Evolutionary conservation across 1,284 basidiomycete species (phyloP), one percentile per base, ranked within the genome.

Genomic region (Thelephora terrestris): DNA sequence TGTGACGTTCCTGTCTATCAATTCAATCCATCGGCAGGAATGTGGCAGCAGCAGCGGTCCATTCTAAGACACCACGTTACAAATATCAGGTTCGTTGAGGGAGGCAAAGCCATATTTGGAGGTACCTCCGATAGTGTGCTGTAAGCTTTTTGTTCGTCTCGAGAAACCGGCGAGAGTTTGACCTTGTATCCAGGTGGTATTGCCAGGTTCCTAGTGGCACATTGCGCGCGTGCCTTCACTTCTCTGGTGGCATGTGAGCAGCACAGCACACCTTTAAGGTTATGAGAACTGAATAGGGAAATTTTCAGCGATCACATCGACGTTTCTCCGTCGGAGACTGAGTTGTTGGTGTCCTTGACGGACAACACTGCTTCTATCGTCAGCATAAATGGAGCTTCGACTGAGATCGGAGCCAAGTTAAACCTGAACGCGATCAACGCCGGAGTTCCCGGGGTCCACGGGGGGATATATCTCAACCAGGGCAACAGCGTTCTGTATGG

Each of bases 81-180:
- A 4, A 69, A 73, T 3, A 70, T 84, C 50, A 70, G 68, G 53
- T 83, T 84, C 56, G 67, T 80, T 3, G 71, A 78, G 25, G 76
- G 75, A 34, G 81, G 81, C 2, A 66, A 70, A 37, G 76, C 76
- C 37, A 62, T 84, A 46, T 62, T 84, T n/a, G 81, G 81, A 1
- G 81, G 79, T 2, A 81, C 80, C 21, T 70, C 69, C 44, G 80
- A 84, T 55, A 80, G 81, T n/a, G 75, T 78, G 18, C 54, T 84
- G 80, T 83, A 57, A 57, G 76, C 63, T 39, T 32, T 51, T 25
- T 29, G 21, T 20, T 48, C 45, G 45, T 40, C 29, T 42, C 17
- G 9, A 17, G 23, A 20, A 18, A 50, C 51, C 24, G 36, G 47
- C 49, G 38, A 54, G 63, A 14, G 58, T 46, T 12, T 32, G 9